Evolutionary conservation across 2,329 filamentous ascomycete species (phyloP).

Genomic region (Periconia sp.): DNA sequence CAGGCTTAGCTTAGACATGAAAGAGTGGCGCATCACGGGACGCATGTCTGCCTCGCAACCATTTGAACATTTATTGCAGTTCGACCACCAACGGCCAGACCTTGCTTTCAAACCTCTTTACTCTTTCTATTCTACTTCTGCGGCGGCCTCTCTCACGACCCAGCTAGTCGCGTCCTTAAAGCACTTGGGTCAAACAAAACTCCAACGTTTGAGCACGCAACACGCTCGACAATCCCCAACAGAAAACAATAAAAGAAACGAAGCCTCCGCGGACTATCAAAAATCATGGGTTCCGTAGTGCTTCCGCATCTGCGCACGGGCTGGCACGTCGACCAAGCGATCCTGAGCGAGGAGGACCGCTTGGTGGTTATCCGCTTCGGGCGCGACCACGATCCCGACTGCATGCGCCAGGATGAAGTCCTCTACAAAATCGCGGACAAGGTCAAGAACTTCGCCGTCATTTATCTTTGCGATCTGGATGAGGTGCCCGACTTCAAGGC

Average conservation of each 20-base stretch:
- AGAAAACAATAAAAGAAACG: no score
- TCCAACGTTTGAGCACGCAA: no score
- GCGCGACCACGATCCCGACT: conserved; percentile 79
- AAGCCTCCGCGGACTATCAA: background rate
- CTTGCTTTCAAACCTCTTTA: no score
- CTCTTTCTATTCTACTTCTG: no score
- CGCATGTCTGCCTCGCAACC: background rate
- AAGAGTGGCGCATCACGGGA: background rate
- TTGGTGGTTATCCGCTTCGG: conserved; percentile 94
- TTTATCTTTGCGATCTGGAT: conserved; percentile 89
- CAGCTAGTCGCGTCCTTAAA: no score
- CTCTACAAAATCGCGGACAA: conserved; percentile 91
- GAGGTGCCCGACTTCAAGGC: conserved; percentile 69
- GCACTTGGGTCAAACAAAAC: no score
- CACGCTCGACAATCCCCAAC: no score
- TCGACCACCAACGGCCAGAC: background rate
- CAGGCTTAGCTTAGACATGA: no score
- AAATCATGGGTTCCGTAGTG: conserved; percentile 76
- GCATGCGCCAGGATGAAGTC: conserved; percentile 85
- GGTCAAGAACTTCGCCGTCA: conserved; percentile 84
- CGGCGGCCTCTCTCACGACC: no score
- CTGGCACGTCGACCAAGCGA: conserved; percentile 98
- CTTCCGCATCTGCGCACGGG: conserved; percentile 87
- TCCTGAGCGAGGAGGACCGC: conserved; percentile 75
- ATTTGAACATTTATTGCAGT: background rate